Evolutionary conservation across 257 asterid genomes (phyloP).

Genomic region (Nicotiana knightiana): DNA sequence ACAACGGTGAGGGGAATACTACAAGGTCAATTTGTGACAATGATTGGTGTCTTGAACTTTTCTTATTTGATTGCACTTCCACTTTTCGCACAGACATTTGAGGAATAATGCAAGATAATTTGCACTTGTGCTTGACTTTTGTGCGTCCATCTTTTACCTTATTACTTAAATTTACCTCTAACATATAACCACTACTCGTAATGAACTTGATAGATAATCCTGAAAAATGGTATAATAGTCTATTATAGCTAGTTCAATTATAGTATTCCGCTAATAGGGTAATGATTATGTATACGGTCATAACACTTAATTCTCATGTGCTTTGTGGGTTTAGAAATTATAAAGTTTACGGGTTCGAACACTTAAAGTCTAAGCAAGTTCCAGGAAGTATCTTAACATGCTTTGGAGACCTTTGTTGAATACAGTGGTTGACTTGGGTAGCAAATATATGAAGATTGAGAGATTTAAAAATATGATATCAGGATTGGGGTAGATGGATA

Average conservation of each 20-base stretch:
- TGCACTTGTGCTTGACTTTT: neutral
- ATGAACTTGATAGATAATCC: neutral
- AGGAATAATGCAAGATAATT: neutral
- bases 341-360: too few relatives aligned
- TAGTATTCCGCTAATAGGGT: too few relatives aligned
- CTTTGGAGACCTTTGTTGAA: slow-evolving; percentile 2
- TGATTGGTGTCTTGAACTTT: neutral
- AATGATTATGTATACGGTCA: too few relatives aligned
- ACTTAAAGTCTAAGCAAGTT: neutral
- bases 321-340: neutral
- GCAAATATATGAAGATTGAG: neutral
- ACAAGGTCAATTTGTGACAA: slow-evolving; percentile 6
- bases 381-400: neutral
- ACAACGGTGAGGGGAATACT: neutral
- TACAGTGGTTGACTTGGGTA: neutral
- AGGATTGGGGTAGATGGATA: neutral
- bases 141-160: neutral
- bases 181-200: neutral
- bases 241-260: neutral
- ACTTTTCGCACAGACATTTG: neutral
- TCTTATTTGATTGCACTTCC: neutral
- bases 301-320: too few relatives aligned
- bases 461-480: neutral
- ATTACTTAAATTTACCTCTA: neutral
- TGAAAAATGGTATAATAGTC: neutral